These are phyloP conservation scores for Ophiostoma ulmi DNA, from an alignment of 2,329 filamentous ascomycete genomes.

Conservation along the genomic window DNA sequence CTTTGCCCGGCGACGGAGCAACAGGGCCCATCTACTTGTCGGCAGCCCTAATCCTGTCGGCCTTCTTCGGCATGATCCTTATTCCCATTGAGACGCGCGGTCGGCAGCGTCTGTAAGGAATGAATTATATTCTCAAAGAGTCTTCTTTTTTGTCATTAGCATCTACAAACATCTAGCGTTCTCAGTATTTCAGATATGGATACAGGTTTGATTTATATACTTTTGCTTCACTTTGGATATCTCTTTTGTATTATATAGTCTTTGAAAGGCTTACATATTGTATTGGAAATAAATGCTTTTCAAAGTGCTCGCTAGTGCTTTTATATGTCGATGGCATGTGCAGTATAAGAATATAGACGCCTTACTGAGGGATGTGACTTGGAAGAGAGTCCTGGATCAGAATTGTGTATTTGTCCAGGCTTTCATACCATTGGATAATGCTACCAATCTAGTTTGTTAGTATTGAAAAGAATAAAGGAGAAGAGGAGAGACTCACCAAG, in stretches of 20 bases:
- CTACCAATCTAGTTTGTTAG: conserved; percentile 32
- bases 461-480: background rate
- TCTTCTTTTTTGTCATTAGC: conserved; percentile 6
- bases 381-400: conserved; percentile 24
- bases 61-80: conserved; percentile 55
- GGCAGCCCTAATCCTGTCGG: conserved; percentile 51
- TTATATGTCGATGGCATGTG: background rate
- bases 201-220: background rate
- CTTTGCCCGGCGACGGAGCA: conserved; percentile 52
- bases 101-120: conserved; percentile 47
- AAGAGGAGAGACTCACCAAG: conserved; percentile 33
- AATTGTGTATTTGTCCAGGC: conserved; percentile 35
- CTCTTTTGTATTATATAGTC: background rate
- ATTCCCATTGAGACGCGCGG: conserved; percentile 61
- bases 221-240: background rate
- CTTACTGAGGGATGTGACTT: conserved; percentile 2
- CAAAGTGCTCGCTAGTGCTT: background rate
- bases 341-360: background rate
- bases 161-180: background rate
- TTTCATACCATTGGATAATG: conserved; percentile 34
- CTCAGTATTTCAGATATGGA: background rate
- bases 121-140: background rate
- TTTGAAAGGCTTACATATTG: background rate
- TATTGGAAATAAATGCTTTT: background rate
- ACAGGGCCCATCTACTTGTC: conserved; percentile 55